Evolutionary conservation across 148 eudicot species (phyloP), one percentile per base, ranked within the genome.

Genomic region (Camellia japonica): DNA sequence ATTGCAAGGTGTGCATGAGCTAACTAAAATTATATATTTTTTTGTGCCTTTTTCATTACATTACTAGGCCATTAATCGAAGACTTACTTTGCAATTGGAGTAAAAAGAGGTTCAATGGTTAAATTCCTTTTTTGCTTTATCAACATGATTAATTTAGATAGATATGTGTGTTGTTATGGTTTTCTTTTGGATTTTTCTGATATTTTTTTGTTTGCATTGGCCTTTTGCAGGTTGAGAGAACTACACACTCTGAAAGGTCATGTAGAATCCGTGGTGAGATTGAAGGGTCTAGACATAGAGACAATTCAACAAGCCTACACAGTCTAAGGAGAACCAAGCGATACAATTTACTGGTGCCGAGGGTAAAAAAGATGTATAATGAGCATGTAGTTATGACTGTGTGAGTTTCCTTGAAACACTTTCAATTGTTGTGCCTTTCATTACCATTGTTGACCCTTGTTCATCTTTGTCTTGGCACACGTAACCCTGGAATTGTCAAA

Each of bases 1-100:
- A 94, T 94, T 75, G 97, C 98, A 4, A 94, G 97, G 98, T 93
- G 83, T 23, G 3, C 61, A 56, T n/a, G 23, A 68, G 73, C 20
- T 43, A 15, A 41, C 55, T 68, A 51, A 64, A 15, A 47, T 63
- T 0, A 6, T 7, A 38, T 47, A 6, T 42, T 63, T 60, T 61
- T 51, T 15, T 19, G 6, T 19, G 11, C 19, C 58, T 47, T 47
- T 18, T 2, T 18, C 12, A 14, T 16, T 19, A 43, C 10, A 71
- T 46, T 71, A 71, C 38, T 47, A 44, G 6, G 13, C 6, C 14
- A 14, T 71, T 64, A 64, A 6, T 64, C 11, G 2, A 68, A 43
- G 49, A 19, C 20, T 18, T 42, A 5, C n/a, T 20, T 68, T 42
- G 49, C 2, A 3, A 1, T 64, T 64, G 68, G 68, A 16, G 20